Evolutionary conservation across 2,329 filamentous ascomycete species (phyloP).

Genomic region (Ophiocordyceps camponoti-rufipedis): DNA sequence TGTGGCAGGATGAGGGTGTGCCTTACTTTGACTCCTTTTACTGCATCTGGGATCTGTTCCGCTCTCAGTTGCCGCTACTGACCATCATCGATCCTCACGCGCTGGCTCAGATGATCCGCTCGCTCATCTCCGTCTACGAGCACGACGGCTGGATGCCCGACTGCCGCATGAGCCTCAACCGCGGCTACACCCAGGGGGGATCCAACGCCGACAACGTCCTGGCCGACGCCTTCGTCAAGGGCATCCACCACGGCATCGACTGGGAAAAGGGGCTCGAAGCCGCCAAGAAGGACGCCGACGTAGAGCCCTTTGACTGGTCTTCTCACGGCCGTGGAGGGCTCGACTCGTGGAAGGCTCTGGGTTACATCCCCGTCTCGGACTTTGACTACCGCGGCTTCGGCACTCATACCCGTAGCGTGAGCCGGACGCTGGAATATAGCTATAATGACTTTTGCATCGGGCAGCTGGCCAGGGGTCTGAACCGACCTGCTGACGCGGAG

Average conservation of each 20-base stretch:
- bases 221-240: constrained; percentile 50
- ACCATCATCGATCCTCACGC: constrained; percentile 47
- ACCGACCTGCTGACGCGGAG: constrained; percentile 32
- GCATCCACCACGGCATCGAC: constrained; percentile 38
- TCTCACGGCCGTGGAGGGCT: constrained; percentile 54
- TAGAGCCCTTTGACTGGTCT: constrained; percentile 52
- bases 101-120: constrained; percentile 49
- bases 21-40: constrained; percentile 65
- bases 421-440: constrained; percentile 57
- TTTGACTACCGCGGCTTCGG: constrained; percentile 49
- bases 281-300: constrained; percentile 53
- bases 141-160: constrained; percentile 57
- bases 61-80: constrained; percentile 50
- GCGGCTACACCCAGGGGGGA: constrained; percentile 57
- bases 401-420: constrained; percentile 51
- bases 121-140: constrained; percentile 52
- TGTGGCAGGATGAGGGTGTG: constrained; percentile 42
- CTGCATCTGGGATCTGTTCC: constrained; percentile 57
- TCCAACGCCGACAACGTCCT: constrained; percentile 56
- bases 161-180: constrained; percentile 58
- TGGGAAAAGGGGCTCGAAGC: constrained; percentile 55
- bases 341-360: constrained; percentile 50
- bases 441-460: constrained; percentile 60
- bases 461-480: constrained; percentile 39
- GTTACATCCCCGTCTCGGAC: constrained; percentile 55